Base-by-base conservation (phyloP, 1,284 basidiomycete genomes). In the Taiwanofungus camphoratus region DNA sequence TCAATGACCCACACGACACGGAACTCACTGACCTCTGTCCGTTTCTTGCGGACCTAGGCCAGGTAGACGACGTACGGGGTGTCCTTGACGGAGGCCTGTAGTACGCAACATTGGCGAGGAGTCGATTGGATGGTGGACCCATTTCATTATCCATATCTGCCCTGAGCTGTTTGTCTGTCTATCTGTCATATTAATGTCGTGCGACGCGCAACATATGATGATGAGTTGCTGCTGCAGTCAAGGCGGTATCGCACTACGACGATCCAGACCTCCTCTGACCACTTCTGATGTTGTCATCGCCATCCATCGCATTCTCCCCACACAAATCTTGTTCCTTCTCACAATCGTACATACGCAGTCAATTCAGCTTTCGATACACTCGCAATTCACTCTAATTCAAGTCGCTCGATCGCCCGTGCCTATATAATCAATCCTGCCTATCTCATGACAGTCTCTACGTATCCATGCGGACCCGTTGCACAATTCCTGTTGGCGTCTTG, bases 1-100 rank as follows among this genome's bases (percentile, higher is more conserved):
- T 99, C 74, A 98, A 97, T 65, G 90, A 93, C 66, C 92, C 92
- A 8, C 93, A 96, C 59, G 95, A 98, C 65, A 96, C 94, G 22
- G 95, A 98, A 65, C 71, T 98, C 52, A 95, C 92, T 24, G 95
- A 98, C 65, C 71, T 99, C 34, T 87, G 89, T 53, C 92, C 87
- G 27, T 99, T 99, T 79, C 76, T 99, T 52, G 70, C 87, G 15
- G 95, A 99, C 64, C 76, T 99, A 29, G 78, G 73, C 20, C 70
- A 76, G 23, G 92, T 94, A 24, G 86, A 87, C 49, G 95, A 99
- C 61, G 89, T 99, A 39, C 77, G 96, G 45, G 91, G 90, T 38
- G 88, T 99, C 36, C 76, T 99, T 45, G 94, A 88, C 58, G 86
- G 85, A 42, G 85, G 83, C 52, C 75, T 86, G 66, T 87, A 70